These are phyloP conservation scores for Pseudotsuga menziesii DNA, from an alignment of 75 land plant genomes.

Conservation along the genomic window DNA sequence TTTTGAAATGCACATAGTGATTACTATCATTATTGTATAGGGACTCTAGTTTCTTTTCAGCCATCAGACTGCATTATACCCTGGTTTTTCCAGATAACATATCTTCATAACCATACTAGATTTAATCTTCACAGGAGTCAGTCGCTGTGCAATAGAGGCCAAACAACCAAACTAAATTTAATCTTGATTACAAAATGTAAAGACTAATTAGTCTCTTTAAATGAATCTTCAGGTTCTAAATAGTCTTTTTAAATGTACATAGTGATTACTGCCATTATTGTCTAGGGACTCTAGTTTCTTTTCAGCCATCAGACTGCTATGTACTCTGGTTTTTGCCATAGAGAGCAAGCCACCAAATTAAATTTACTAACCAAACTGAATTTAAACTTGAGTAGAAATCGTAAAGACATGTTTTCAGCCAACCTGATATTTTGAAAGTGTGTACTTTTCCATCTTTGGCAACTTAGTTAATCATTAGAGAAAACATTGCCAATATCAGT, in stretches of 20 bases:
- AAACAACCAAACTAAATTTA: neutral
- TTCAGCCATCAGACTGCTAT: neutral
- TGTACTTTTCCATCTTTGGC: too few relatives aligned
- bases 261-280: neutral
- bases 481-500: too few relatives aligned
- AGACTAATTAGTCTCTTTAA: neutral
- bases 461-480: too few relatives aligned
- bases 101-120: too few relatives aligned
- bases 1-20: neutral
- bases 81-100: neutral
- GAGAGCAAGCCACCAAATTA: neutral
- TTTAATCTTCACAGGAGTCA: neutral
- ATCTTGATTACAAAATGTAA: neutral
- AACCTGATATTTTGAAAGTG: too few relatives aligned
- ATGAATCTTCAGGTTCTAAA: neutral
- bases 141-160: neutral
- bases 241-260: neutral
- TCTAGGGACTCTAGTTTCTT: neutral
- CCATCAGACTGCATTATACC: neutral
- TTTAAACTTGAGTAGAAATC: neutral
- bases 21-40: neutral
- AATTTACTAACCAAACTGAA: neutral
- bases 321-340: neutral
- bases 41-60: neutral
- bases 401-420: too few relatives aligned